Conservation (phyloP, 352 stramenopile species). For the Nothophytophthora sp. region DNA sequence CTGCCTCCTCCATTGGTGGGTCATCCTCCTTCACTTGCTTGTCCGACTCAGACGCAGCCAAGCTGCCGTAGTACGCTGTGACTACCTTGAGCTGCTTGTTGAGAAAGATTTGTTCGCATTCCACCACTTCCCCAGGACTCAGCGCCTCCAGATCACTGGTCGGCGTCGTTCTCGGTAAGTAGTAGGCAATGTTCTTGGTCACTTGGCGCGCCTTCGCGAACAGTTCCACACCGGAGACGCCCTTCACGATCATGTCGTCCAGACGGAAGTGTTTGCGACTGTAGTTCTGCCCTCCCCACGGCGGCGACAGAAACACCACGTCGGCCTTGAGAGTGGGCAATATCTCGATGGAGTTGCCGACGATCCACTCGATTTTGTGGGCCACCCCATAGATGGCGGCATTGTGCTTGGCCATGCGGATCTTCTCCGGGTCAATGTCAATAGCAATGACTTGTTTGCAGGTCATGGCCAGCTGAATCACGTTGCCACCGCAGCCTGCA, state of each 20-base stretch:
- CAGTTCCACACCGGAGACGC: constrained; percentile 55
- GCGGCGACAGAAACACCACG: constrained; percentile 91
- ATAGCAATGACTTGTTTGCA: constrained; percentile 93
- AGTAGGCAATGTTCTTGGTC: constrained; percentile 81
- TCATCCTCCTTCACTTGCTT: constrained; percentile 6
- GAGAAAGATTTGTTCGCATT: constrained; percentile 81
- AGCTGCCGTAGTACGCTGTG: constrained; percentile 81
- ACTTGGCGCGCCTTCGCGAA: constrained; percentile 64
- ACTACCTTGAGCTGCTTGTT: constrained; percentile 83
- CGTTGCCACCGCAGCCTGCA: constrained; percentile 92
- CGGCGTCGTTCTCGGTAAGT: constrained; percentile 75
- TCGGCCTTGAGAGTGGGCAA: constrained; percentile 78
- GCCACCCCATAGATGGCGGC: constrained; percentile 90
- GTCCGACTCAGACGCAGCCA: constrained; percentile 21
- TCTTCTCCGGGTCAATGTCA: constrained; percentile 89
- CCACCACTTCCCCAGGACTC: constrained; percentile 47
- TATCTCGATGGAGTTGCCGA: constrained; percentile 85
- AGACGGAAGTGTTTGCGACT: constrained; percentile 61
- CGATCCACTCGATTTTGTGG: constrained; percentile 91
- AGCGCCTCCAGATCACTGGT: constrained; percentile 52
- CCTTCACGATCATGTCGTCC: constrained; percentile 67
- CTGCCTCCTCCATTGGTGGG: constrained; percentile 2
- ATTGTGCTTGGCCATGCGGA: constrained; percentile 92
- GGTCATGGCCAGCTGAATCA: constrained; percentile 91
- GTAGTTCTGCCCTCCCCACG: constrained; percentile 87